Evolutionary conservation across 2,329 filamentous ascomycete species (phyloP), one percentile per base, ranked within the genome.

Genomic region (Botrytis squamosa): DNA sequence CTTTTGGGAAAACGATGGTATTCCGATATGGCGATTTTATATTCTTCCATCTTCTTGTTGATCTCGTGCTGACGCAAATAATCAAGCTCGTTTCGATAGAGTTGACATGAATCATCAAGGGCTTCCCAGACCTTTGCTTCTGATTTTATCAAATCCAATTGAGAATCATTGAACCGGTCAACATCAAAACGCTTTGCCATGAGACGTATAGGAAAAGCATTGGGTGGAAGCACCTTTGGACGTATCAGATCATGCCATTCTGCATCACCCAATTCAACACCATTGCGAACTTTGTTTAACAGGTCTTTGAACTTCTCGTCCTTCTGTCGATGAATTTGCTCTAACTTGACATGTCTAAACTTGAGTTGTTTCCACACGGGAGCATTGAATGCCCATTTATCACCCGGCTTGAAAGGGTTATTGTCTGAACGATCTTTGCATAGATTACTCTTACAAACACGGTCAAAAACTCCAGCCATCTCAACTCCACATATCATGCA

Each of bases 291-390:
- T 57, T 80, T 79, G 42, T 79, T 78, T 20, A 80, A 63, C 2
- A 80, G 75, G 22, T 69, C 66, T 44, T 80, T 77, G 55, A 80
- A 80, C 22, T 29, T n/a, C 6, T 70, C 73, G 38, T 77, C 77
- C 36, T 77, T 79, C 62, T 80, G 78, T 1, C 79, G 78, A 74
- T 80, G 78, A 38, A 80, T 80, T 55, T 79, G 75, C 16, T 79
- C 75, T 5, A 80, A 72, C 20, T 76, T 76, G 42, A 80, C 73
- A 57, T 79, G 74, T 49, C 72, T 72, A 8, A 80, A 59, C 2
- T 75, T 72, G 3, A 80, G 75, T 16, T 75, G 14, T 38, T 71
- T 59, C 79, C 79, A 80, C 6, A 79, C 78, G 7, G 70, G 69
- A 1, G 79, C 73, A 65, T 75, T 77, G 42, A 80, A 80, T 1